Evolutionary conservation across 495 filamentous ascomycete genomes (phyloP).

Genomic region (Hypomontagnella monticulosa): DNA sequence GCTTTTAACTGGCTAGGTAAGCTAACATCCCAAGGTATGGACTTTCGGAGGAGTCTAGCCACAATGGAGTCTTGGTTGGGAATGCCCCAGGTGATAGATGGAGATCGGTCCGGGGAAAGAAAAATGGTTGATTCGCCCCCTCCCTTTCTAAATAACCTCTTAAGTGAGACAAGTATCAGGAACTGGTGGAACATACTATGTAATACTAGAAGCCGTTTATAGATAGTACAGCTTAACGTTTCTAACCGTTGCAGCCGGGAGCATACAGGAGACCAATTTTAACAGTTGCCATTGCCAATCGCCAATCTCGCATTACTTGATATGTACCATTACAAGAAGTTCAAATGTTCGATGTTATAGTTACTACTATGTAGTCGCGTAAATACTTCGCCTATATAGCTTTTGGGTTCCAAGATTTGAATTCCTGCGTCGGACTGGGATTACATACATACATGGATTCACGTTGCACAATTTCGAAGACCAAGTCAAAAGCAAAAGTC

Average conservation of each 20-base stretch:
- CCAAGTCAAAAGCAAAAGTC: no score
- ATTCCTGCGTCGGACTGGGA: no score
- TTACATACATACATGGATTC: no score
- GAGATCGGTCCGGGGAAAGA: neutral
- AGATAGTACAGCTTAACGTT: constrained; percentile 9
- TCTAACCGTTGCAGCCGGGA: neutral
- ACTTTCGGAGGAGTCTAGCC: constrained; percentile 1
- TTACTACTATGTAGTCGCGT: no score
- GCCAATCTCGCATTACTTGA: no score
- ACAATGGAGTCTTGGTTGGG: constrained; percentile 5
- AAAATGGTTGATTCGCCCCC: constrained; percentile 5
- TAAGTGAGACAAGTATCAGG: constrained; percentile 15
- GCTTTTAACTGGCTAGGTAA: no score
- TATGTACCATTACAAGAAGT: no score
- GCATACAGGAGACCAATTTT: neutral
- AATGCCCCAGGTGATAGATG: neutral
- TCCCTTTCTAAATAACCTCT: constrained; percentile 7
- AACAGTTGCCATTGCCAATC: no score
- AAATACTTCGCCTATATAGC: no score
- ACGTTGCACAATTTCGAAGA: no score
- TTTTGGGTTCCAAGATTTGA: no score
- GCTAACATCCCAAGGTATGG: neutral
- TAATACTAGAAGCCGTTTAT: neutral
- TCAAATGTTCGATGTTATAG: no score
- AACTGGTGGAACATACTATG: constrained; percentile 19